A percentile compares a stretch with the other conserved stretches of the same genome.
These are phyloP conservation scores for Kodamaea kaohsiungensis DNA, from an alignment of 805 yeast genomes.

Conservation along the genomic window DNA sequence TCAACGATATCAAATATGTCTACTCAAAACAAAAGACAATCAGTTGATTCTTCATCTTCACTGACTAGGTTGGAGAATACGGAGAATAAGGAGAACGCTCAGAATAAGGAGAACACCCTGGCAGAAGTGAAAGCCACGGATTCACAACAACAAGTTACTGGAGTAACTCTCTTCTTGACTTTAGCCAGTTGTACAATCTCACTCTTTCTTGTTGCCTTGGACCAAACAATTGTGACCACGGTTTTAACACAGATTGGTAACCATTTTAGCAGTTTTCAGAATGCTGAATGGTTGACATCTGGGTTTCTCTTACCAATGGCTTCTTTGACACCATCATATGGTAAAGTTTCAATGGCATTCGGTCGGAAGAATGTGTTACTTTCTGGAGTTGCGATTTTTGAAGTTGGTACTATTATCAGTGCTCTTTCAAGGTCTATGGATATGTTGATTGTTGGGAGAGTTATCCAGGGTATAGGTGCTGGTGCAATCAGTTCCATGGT, in stretches of 20 bases:
- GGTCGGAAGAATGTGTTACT: slow-evolving; percentile 56
- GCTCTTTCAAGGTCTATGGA: slow-evolving; percentile 57
- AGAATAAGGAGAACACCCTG: slow-evolving; percentile 24
- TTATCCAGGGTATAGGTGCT: slow-evolving; percentile 69
- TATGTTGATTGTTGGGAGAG: slow-evolving; percentile 69
- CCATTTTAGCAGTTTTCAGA: slow-evolving; percentile 49
- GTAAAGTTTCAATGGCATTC: slow-evolving; percentile 53
- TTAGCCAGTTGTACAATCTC: slow-evolving; percentile 29
- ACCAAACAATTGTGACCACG: slow-evolving; percentile 59
- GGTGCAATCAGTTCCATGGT: slow-evolving; percentile 63
- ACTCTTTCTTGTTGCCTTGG: slow-evolving; percentile 50
- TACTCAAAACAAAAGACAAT: no score
- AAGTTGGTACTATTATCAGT: slow-evolving; percentile 60
- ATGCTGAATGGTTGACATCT: slow-evolving; percentile 59
- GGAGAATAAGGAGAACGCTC: slow-evolving; percentile 23
- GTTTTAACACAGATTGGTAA: slow-evolving; percentile 50
- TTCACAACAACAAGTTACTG: slow-evolving; percentile 34
- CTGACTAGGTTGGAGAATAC: not conserved
- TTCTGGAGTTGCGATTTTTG: slow-evolving; percentile 52
- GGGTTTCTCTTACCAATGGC: slow-evolving; percentile 58
- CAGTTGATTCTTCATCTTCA: no score
- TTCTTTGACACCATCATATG: slow-evolving; percentile 54
- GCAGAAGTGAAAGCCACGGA: slow-evolving; percentile 42
- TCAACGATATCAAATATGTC: no score
- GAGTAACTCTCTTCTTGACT: slow-evolving; percentile 25